A percentile compares a stretch with the other conserved stretches of the same genome.
Conservation (phyloP, 192 early-diverging fungal species). For the Backusella macrospora region DNA sequence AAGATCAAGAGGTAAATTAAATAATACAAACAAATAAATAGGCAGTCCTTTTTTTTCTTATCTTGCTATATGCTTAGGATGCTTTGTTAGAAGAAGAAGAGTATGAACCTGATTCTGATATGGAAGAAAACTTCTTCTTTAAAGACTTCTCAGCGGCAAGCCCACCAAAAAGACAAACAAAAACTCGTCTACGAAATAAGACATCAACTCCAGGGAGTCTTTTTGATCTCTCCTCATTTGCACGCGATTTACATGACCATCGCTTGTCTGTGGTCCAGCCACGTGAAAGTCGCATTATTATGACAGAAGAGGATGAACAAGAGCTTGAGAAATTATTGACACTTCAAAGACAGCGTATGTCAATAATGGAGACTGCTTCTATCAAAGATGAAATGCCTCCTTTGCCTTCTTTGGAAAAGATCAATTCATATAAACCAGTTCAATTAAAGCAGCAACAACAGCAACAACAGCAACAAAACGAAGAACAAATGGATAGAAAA, state of each 20-base stretch:
- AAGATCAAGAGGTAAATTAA: not conserved
- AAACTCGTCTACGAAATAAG: not conserved
- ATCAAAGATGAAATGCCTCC: conserved; percentile 10
- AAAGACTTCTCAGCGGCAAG: conserved; percentile 31
- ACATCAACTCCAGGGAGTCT: not conserved
- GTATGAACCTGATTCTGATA: conserved; percentile 23
- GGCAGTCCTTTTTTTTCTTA: not conserved
- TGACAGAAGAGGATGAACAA: conserved; percentile 31
- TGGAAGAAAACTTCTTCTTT: conserved; percentile 36
- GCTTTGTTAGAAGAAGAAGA: conserved; percentile 5
- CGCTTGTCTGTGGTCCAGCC: conserved; percentile 31
- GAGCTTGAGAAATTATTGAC: conserved; percentile 26
- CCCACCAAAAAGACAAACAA: not conserved
- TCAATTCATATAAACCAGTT: not conserved
- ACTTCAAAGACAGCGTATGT: conserved; percentile 15
- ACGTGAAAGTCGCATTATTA: conserved; percentile 19
- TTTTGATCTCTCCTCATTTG: conserved; percentile 31
- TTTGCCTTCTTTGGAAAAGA: conserved; percentile 11
- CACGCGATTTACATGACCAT: conserved; percentile 31
- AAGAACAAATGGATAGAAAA: not conserved
- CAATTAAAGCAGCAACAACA: not conserved
- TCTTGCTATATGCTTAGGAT: not conserved
- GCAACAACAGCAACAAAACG: not conserved
- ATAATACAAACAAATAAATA: not conserved
- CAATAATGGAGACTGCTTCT: not conserved